Percentiles rank a stretch among this genome's conserved stretches.
Conservation (phyloP, 2,329 filamentous ascomycete species). For the Diaporthe humulicola region DNA sequence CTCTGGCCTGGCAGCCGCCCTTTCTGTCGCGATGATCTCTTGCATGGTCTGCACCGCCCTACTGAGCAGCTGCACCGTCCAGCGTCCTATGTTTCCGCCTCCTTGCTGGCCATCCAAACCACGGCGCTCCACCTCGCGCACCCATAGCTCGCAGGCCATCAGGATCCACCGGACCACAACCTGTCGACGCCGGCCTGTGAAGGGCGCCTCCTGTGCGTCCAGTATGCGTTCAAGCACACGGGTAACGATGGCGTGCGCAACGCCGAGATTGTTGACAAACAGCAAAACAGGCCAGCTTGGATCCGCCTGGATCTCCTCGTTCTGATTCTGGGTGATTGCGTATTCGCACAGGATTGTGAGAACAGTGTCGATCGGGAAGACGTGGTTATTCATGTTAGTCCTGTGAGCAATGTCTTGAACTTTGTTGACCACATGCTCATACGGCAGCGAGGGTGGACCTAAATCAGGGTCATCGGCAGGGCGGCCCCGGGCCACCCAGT, state of each 20-base stretch:
- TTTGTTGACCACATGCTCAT: constrained; percentile 76
- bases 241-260: constrained; percentile 69
- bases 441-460: constrained; percentile 67
- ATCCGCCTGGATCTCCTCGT: constrained; percentile 69
- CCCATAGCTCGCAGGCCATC: constrained; percentile 63
- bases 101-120: constrained; percentile 44
- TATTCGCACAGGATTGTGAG: constrained; percentile 75
- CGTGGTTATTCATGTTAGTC: constrained; percentile 74
- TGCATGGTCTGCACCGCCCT: constrained; percentile 32
- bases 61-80: constrained; percentile 39
- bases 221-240: constrained; percentile 69
- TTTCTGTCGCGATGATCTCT: constrained; percentile 32
- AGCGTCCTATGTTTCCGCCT: constrained; percentile 36
- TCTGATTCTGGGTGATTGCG: constrained; percentile 69
- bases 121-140: constrained; percentile 62
- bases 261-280: constrained; percentile 66
- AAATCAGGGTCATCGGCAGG: constrained; percentile 50
- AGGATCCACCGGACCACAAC: constrained; percentile 69
- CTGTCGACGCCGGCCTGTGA: constrained; percentile 63
- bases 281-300: constrained; percentile 69
- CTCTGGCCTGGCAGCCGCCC: constrained; percentile 12
- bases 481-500: constrained; percentile 57
- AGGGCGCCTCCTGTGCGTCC: constrained; percentile 71
- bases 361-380: constrained; percentile 73
- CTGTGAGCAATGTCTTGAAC: constrained; percentile 76